Evolutionary conservation across 2,329 filamentous ascomycete genomes (phyloP).

Genomic region (Fonsecaea nubica): DNA sequence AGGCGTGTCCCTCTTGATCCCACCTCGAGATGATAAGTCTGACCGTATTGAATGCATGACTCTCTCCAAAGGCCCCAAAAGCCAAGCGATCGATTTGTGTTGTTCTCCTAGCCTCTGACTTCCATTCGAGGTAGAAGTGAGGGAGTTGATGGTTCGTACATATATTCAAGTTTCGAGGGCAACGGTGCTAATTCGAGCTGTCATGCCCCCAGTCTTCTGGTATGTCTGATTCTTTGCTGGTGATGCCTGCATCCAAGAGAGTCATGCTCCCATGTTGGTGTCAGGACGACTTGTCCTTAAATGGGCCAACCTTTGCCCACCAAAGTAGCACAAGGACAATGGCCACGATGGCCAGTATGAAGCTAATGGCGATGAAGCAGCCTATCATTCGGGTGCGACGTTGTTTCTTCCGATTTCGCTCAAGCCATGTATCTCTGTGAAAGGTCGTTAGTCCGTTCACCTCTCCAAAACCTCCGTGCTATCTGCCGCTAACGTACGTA

Average conservation of each 20-base stretch:
- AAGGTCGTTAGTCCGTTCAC: slow-evolving; percentile 6
- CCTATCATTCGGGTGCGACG: slow-evolving; percentile 56
- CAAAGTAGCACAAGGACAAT: slow-evolving; percentile 34
- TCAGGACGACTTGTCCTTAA: slow-evolving; percentile 22
- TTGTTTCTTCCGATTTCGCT: slow-evolving; percentile 57
- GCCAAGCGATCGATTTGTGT: background rate
- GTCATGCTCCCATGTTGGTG: background rate
- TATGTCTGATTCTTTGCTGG: background rate
- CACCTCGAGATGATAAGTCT: background rate
- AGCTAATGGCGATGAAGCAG: slow-evolving; percentile 42
- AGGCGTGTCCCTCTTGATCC: background rate
- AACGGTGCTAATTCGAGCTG: background rate
- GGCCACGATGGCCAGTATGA: slow-evolving; percentile 26
- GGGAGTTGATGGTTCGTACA: background rate
- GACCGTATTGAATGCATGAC: background rate
- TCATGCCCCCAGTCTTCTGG: background rate
- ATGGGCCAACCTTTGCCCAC: slow-evolving; percentile 33
- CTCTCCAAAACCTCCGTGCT: slow-evolving; percentile 1
- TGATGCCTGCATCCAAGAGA: background rate
- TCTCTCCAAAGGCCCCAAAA: background rate
- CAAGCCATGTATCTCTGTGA: slow-evolving; percentile 61
- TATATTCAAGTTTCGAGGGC: background rate
- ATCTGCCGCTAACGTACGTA: slow-evolving; percentile 37
- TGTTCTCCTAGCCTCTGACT: background rate
- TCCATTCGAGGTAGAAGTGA: background rate